Base-by-base conservation (phyloP, 768 basidiomycete genomes). In the Suillus americanus region DNA sequence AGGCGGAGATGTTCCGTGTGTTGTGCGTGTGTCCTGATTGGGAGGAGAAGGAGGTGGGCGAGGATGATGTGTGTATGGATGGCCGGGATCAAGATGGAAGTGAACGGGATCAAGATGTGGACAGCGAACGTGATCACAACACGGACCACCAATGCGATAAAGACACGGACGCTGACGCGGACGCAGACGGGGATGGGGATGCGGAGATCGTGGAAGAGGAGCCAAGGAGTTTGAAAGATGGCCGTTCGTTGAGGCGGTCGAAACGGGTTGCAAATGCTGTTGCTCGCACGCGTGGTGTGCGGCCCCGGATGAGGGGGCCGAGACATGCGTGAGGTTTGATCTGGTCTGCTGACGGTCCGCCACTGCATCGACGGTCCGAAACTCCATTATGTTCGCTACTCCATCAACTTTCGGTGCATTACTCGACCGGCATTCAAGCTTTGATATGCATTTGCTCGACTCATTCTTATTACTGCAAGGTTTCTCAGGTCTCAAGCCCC, bases 1-100 rank as follows among this genome's bases (percentile, higher is more conserved):
- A 92, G 69, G 85, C 89, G 70, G 85, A 89, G 73, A 86, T 92
- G 57, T 91, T 92, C 75, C 84, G 80, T 48, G 81, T 83, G 55
- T 75, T 91, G 30, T 91, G 89, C 65, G 78, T 83, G 38, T 81
- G 83, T 65, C 83, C 85, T 23, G 86, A 87, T 64, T 85, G 83
- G 83, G 75, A 76, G 46, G 62, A 57, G 28, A 83, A 85, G 56
- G 73, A 77, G 63, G 83, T 79, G 25, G 51, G 16, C 14, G 67
- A 62, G 38, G 38, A 20, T 18, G 43, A 43, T 48, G 13, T 48
- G 5, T 14, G 5, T 1, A 48, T 48, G 46, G 23, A 48, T 48
- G 46, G 46, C 13, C 46, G 13, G 46, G 46, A 48, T 48, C 46
- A 48, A 48, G 23, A 25, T 5, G 46, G 23, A n/a, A 70, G 66